Base-by-base conservation (phyloP, 352 stramenopile genomes). In the Phytophthora aleatoria region DNA sequence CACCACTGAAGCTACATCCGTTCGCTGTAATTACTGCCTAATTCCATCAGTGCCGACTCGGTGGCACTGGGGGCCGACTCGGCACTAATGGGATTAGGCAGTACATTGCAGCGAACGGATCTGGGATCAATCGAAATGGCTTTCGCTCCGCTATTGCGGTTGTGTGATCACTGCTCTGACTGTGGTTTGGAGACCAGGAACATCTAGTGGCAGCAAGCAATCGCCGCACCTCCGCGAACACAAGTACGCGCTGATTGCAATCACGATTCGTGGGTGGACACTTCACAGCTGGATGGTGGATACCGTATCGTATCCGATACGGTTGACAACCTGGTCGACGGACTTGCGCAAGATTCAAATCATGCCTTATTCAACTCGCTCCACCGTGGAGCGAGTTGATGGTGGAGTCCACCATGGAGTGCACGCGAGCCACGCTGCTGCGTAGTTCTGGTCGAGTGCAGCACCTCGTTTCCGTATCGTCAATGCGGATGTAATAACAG, bases 401-500 rank as follows among this genome's bases (percentile, higher is more conserved):
- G 20, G 20, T 20, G 20, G 20, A 20, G 20, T 20, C 20, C 20
- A 20, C 20, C 20, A 20, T 20, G 20, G 20, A 20, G 20, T 20
- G 20, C 20, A 20, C 20, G 20, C 20, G 20, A 20, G 20, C 20
- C 20, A 20, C 20, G 20, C 20, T 20, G 20, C 20, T 20, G 20
- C 20, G 7, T 33, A 41, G 12, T 41, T 41, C 12, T 41, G 35
- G 12, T 41, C 35, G 30, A 51, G 45, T 51, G 27, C 45, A 39
- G 27, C 12, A 41, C 3, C 9, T n/a, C 20, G 42, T 31, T 15
- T 49, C 33, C 15, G 35, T 45, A 45, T 61, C 50, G 26, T 61
- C 58, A 55, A 60, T 54, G 31, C 30, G 48, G 44, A 15, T 51
- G 11, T 48, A 20, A 44, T 33, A 33, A 33, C 35, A 41, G 12